These are phyloP conservation scores for Penicillium sp. DNA, from an alignment of 2,329 filamentous ascomycete species.

Conservation along the genomic window DNA sequence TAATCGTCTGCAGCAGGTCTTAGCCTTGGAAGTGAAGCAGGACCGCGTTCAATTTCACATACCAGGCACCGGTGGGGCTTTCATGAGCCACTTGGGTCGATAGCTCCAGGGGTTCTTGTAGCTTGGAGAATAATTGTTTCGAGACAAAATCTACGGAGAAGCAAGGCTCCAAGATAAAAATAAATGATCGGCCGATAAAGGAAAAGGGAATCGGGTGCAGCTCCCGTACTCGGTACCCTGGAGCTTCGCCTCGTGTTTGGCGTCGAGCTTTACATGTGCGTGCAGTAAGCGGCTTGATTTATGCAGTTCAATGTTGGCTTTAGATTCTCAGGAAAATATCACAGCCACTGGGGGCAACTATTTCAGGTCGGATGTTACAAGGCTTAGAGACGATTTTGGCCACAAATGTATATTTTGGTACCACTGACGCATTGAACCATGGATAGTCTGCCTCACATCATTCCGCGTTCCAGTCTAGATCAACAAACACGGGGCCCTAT, in stretches of 20 bases:
- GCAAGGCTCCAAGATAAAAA: not conserved
- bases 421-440: not conserved
- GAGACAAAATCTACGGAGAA: not conserved
- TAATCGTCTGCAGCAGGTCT: conserved; percentile 9
- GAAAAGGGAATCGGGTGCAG: conserved; percentile 7
- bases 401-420: not conserved
- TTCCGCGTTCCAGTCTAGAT: not conserved
- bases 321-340: not conserved
- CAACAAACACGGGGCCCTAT: not conserved
- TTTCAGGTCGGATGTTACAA: not conserved
- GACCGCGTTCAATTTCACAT: conserved; percentile 16
- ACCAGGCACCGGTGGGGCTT: conserved; percentile 20
- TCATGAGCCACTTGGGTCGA: conserved; percentile 6
- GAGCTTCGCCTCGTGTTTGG: not conserved
- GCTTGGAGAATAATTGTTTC: not conserved
- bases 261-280: not conserved
- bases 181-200: not conserved
- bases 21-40: conserved; percentile 11
- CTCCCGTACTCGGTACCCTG: not conserved
- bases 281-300: not conserved
- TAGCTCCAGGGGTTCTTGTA: not conserved
- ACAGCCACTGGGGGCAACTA: not conserved
- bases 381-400: not conserved
- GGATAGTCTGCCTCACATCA: not conserved
- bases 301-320: too few species aligned